Base-by-base conservation (phyloP, 306 rosid genomes). In the Cicer arietinum region DNA sequence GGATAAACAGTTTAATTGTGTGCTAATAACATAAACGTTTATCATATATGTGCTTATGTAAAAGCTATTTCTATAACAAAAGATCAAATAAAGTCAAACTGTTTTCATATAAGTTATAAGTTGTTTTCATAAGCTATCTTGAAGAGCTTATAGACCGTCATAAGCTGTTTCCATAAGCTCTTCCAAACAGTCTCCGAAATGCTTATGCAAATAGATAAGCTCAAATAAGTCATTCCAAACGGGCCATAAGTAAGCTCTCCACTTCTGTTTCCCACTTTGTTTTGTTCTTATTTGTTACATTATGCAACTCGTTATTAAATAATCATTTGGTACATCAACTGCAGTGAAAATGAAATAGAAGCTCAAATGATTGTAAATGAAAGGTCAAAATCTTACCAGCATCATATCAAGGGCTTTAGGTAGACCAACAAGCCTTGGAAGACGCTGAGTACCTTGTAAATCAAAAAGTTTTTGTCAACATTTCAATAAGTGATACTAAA, bases 371-470 rank as follows among this genome's bases (percentile, higher is more conserved):
- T 10, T 39, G 25, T 41, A 54, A 37, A 47, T 54, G 25, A 65
- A 54, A 17, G 30, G 58, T 72, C 54, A 41, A 51, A 6, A 35
- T 68, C 80, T 61, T 86, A 95, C 99, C 95, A 95, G 87, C 96
- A 95, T 92, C 91, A 95, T 92, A 40, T 92, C 98, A 78, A 95
- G 65, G 63, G 96, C 95, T 84, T 92, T 92, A 56, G 85, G 48
- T 76, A 92, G 81, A 67, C 99, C 99, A 17, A 85, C 57, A 78
- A 95, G 97, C 88, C 99, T 90, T 71, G 99, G 99, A 86, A 95
- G 99, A 80, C 97, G 90, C 68, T 95, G 99, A 37, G 99, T 95
- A 54, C 99, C 99, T 94, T 80, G 63, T 5, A 81, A 61, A 83
- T 65, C 13, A 82, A 81, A 81, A 50, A 67, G 17, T n/a, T 37